Conservation (phyloP, 805 yeast species). For the Barnettozyma sp. region DNA sequence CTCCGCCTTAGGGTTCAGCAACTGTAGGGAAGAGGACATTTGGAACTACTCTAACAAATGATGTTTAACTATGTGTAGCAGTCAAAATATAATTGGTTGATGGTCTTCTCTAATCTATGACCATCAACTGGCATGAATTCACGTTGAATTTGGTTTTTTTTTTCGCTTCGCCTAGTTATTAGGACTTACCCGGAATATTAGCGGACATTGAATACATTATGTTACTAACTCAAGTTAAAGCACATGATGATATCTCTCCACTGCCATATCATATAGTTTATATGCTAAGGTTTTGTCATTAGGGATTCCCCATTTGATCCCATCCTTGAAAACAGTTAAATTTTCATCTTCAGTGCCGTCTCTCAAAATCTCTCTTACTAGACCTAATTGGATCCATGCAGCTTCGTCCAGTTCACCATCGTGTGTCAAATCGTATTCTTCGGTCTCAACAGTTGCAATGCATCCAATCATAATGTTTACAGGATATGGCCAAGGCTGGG, state of each 20-base stretch:
- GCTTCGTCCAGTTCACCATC: slow-evolving; percentile 85
- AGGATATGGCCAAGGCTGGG: slow-evolving; percentile 99
- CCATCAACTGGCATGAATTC: too few species aligned
- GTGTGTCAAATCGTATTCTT: slow-evolving; percentile 58
- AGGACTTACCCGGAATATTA: not conserved
- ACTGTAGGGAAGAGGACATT: slow-evolving; percentile 67
- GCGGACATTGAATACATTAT: too few species aligned
- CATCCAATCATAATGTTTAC: slow-evolving; percentile 92
- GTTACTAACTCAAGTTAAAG: too few species aligned
- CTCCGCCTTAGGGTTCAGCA: slow-evolving; percentile 95
- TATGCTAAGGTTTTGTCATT: slow-evolving; percentile 24
- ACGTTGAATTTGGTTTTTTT: slow-evolving; percentile 1
- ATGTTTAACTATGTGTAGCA: too few species aligned
- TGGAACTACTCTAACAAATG: not conserved
- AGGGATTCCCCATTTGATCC: slow-evolving; percentile 18
- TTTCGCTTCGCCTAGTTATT: too few species aligned
- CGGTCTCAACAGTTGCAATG: slow-evolving; percentile 59
- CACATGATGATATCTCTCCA: slow-evolving; percentile 10
- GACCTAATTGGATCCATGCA: slow-evolving; percentile 64
- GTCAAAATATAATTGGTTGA: too few species aligned
- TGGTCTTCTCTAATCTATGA: too few species aligned
- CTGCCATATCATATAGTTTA: slow-evolving; percentile 20
- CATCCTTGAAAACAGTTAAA: slow-evolving; percentile 12
- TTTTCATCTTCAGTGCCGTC: slow-evolving; percentile 22
- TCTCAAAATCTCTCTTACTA: slow-evolving; percentile 36